phyloP scores from a whole-genome alignment of 2,329 filamentous ascomycete genomes.

The Fusarium compactum region DNA sequence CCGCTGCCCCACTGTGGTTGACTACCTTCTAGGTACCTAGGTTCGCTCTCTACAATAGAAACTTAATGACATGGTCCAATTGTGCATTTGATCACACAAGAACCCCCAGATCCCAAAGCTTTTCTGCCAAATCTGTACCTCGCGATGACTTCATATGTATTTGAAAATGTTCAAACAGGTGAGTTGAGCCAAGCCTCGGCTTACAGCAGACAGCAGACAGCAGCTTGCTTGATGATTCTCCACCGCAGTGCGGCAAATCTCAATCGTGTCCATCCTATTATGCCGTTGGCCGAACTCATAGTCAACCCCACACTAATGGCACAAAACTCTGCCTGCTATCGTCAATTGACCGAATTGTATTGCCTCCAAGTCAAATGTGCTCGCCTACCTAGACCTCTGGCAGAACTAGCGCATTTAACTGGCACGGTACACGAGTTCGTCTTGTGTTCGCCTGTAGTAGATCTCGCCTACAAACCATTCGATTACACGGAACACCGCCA shows the following conservation, averaged over 20 bases:
- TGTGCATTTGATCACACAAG: background rate
- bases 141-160: background rate
- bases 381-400: background rate
- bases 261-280: background rate
- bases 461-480: background rate
- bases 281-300: constrained; percentile 36
- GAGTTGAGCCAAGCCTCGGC: background rate
- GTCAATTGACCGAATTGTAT: background rate
- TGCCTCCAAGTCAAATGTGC: background rate
- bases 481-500: background rate
- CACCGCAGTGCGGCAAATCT: constrained; percentile 22
- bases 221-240: constrained; percentile 9
- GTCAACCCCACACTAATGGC: constrained; percentile 27
- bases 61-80: background rate
- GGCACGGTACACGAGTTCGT: background rate
- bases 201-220: background rate
- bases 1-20: background rate
- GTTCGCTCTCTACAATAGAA: background rate
- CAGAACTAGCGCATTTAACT: background rate
- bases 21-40: background rate
- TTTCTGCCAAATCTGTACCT: background rate
- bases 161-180: background rate
- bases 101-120: background rate
- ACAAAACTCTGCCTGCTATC: constrained; percentile 9
- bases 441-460: background rate